Evolutionary conservation across 306 rosid genomes (phyloP).

Genomic region (Malus sieversii): DNA sequence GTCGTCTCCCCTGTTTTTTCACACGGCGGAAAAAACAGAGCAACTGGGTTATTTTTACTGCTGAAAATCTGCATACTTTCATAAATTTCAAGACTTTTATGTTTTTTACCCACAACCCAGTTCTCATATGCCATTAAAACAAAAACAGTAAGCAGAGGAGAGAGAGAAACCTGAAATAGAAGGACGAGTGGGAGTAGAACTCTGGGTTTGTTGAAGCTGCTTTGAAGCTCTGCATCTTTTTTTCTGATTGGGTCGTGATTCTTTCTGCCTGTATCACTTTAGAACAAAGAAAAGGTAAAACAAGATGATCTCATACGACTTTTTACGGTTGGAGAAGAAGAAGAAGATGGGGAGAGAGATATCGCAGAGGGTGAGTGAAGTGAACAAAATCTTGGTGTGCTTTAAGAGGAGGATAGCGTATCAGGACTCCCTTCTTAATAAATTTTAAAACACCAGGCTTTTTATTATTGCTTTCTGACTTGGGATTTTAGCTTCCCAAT

Average conservation of each 20-base stretch:
- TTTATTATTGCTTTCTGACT: slow-evolving; percentile 65
- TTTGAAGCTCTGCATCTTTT: slow-evolving; percentile 64
- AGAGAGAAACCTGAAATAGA: slow-evolving; percentile 34
- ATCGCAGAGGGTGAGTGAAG: neutral
- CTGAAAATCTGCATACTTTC: neutral
- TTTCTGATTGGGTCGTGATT: neutral
- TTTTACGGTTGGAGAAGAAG: neutral
- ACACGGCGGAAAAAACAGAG: slow-evolving; percentile 21
- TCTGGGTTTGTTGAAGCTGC: slow-evolving; percentile 39
- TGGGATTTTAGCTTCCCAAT: slow-evolving; percentile 79
- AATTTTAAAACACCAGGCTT: slow-evolving; percentile 14
- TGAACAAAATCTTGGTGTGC: slow-evolving; percentile 39
- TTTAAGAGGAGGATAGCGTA: slow-evolving; percentile 49
- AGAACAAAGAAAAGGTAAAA: neutral
- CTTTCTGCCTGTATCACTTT: slow-evolving; percentile 3
- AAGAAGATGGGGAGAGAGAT: neutral
- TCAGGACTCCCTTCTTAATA: slow-evolving; percentile 28
- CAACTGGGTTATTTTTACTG: slow-evolving; percentile 6
- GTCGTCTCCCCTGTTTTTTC: slow-evolving; percentile 64
- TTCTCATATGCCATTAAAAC: neutral
- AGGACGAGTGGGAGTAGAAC: slow-evolving; percentile 42
- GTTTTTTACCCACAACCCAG: neutral
- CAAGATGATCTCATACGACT: neutral
- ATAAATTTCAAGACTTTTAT: neutral
- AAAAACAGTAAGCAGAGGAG: neutral